phyloP scores from a whole-genome alignment of 352 stramenopile species.

The Pythium apleroticum region DNA sequence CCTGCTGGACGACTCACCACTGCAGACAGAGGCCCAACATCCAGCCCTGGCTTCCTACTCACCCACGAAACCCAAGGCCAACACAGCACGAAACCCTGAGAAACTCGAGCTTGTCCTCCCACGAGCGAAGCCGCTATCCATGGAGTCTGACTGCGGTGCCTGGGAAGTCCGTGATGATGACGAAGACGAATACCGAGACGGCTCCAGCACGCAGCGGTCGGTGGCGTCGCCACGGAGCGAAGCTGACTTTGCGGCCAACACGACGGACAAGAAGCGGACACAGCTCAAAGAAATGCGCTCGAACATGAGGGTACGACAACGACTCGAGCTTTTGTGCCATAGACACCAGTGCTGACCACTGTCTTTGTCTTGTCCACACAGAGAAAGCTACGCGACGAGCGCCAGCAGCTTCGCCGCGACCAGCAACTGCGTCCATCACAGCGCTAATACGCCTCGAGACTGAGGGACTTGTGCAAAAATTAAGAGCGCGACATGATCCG shows the following conservation, averaged over 20 bases:
- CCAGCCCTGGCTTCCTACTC: not conserved
- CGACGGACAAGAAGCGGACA: conserved; percentile 52
- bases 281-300: conserved; percentile 45
- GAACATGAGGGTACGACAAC: conserved; percentile 36
- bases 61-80: not conserved
- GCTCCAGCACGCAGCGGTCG: not conserved
- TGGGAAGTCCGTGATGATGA: conserved; percentile 14
- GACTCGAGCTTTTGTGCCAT: not conserved
- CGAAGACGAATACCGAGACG: not conserved
- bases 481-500: too few species aligned
- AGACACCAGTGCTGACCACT: not conserved
- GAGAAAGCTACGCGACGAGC: conserved; percentile 18
- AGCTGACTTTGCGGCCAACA: not conserved
- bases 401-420: conserved; percentile 12
- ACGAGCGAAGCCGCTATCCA: not conserved
- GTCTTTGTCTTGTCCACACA: not conserved
- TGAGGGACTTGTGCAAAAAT: too few species aligned
- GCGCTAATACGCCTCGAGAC: not conserved
- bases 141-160: conserved; percentile 12
- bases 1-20: conserved; percentile 2
- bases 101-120: conserved; percentile 12
- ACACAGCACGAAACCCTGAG: not conserved
- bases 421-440: not conserved
- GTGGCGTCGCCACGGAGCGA: conserved; percentile 7
- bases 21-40: not conserved